A percentile compares a stretch with the other conserved stretches of the same genome.
These are phyloP conservation scores for Priceomyces fermenticarens DNA, from an alignment of 805 yeast genomes.

Conservation along the genomic window DNA sequence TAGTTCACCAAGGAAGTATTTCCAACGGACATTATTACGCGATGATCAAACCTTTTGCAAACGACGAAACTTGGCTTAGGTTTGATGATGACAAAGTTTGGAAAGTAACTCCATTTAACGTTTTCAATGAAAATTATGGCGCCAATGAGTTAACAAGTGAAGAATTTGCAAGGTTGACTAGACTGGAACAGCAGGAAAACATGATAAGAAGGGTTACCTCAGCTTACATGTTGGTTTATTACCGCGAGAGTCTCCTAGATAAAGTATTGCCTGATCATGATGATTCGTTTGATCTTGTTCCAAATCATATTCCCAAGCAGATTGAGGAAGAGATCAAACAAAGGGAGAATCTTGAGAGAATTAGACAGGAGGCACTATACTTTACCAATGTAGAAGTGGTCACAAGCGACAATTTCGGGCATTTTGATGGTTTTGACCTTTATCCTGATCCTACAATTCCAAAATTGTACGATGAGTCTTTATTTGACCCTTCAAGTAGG, in stretches of 20 bases:
- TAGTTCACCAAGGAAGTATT: constrained; percentile 94
- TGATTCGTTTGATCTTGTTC: constrained; percentile 45
- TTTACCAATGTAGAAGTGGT: constrained; percentile 52
- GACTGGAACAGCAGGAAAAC: constrained; percentile 61
- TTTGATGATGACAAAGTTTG: constrained; percentile 96
- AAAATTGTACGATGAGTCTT: constrained; percentile 46
- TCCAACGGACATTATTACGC: constrained; percentile 97
- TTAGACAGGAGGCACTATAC: constrained; percentile 59
- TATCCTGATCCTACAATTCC: constrained; percentile 57
- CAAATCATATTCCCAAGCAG: constrained; percentile 64
- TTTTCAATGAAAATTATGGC: constrained; percentile 90
- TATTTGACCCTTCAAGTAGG: constrained; percentile 45
- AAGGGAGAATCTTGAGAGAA: constrained; percentile 51
- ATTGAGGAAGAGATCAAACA: constrained; percentile 63
- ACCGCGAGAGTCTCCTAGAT: constrained; percentile 58
- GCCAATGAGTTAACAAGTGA: constrained; percentile 56
- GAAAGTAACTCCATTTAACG: constrained; percentile 79
- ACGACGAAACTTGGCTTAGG: constrained; percentile 71
- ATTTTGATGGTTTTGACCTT: constrained; percentile 72
- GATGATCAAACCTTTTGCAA: constrained; percentile 73
- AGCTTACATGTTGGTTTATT: constrained; percentile 95
- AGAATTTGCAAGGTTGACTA: constrained; percentile 48
- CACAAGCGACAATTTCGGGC: constrained; percentile 50
- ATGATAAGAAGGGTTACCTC: constrained; percentile 77
- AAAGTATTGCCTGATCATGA: constrained; percentile 59